Percentiles rank a stretch among this genome's conserved stretches.
These are phyloP conservation scores for Backusella liffmaniae DNA, from an alignment of 192 early-diverging fungal genomes.

Conservation along the genomic window DNA sequence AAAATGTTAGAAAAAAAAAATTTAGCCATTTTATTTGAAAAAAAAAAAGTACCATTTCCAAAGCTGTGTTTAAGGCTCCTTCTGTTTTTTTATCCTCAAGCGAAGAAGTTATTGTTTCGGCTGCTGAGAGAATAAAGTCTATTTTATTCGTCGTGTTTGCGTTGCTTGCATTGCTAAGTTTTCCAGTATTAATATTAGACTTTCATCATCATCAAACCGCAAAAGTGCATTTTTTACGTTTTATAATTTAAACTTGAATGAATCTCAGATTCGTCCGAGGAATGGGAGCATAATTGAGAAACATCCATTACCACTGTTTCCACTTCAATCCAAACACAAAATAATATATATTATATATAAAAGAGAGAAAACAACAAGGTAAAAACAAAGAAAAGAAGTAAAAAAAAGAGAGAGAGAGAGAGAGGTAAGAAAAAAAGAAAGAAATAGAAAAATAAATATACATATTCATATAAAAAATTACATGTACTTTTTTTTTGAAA, in stretches of 20 bases:
- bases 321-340: neutral
- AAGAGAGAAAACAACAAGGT: neutral
- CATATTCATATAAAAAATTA: neutral
- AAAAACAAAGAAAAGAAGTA: neutral
- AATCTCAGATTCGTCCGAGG: neutral
- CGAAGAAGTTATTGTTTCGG: neutral
- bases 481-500: neutral
- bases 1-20: too few species aligned
- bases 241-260: neutral
- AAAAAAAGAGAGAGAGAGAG: neutral
- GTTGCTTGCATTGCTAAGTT: neutral
- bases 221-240: neutral
- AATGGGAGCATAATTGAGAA: constrained; percentile 1
- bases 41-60: constrained; percentile 1
- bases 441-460: neutral
- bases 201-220: neutral
- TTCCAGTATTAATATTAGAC: neutral
- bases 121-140: neutral
- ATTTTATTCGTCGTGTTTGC: neutral
- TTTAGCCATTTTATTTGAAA: neutral
- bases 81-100: neutral
- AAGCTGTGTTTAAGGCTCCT: neutral
- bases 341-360: neutral
- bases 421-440: neutral
- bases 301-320: constrained; percentile 11